Evolutionary conservation across 305 asterid species (phyloP).

Genomic region (Fraxinus angustifolia): DNA sequence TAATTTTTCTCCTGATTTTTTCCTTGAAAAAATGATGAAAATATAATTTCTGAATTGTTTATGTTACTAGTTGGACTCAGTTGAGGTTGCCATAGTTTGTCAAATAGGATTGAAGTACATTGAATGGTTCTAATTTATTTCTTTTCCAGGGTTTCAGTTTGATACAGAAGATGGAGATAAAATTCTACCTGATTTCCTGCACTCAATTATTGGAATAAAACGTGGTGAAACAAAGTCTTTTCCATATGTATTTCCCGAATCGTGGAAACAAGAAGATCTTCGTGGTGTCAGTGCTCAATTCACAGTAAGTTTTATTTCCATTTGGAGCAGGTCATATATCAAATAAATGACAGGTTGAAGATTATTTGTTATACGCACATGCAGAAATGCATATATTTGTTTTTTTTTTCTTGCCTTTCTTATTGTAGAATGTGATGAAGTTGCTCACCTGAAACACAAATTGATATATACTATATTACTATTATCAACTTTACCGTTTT

Average conservation of each 20-base stretch:
- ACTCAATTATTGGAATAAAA: constrained; percentile 58
- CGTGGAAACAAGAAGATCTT: constrained; percentile 88
- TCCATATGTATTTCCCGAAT: constrained; percentile 78
- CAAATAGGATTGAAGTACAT: neutral
- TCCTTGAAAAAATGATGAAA: neutral
- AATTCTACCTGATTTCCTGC: constrained; percentile 78
- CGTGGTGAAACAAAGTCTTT: constrained; percentile 74
- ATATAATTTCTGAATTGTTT: neutral
- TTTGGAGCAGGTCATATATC: neutral
- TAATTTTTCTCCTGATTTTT: neutral
- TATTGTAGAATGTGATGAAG: neutral
- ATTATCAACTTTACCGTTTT: neutral
- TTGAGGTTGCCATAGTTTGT: neutral
- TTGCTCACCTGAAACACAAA: neutral
- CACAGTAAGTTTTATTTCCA: constrained; percentile 28
- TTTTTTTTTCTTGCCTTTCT: neutral
- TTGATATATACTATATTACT: neutral
- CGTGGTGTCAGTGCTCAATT: constrained; percentile 82
- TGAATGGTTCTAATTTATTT: constrained; percentile 2
- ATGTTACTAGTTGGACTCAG: neutral
- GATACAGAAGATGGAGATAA: constrained; percentile 87
- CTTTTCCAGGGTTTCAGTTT: constrained; percentile 72
- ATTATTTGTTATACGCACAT: neutral
- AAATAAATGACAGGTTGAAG: neutral
- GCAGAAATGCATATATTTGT: neutral